Evolutionary conservation across 768 basidiomycete species (phyloP), one percentile per base, ranked within the genome.

Genomic region (Boletales sp.): DNA sequence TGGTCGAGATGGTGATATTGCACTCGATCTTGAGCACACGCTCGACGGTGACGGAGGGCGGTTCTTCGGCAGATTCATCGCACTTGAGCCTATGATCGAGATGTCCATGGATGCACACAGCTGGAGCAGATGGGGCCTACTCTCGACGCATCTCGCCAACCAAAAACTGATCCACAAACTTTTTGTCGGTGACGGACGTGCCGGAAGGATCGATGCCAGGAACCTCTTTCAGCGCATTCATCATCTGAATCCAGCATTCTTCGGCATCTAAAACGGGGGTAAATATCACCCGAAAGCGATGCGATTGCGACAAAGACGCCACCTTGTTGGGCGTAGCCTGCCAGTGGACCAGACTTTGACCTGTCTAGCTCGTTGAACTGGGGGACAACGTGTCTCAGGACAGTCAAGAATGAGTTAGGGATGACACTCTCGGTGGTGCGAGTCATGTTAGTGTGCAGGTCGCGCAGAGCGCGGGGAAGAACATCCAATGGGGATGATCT

Each of bases 1-100:
- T 97, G 14, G 94, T 97, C 24, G 75, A 74, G 41, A 73, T 72
- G n/a, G 77, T 78, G 61, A 99, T 99, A 66, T 95, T 95, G 64
- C 95, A 98, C 56, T 91, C 88, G 21, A 98, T 72, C 67, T 98
- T 95, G 43, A 92, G 78, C 13, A 94, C 84, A 24, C 77, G 80
- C 60, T 98, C 94, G 8, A 64, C 73, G 0, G 78, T 69, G 2
- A 82, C 66, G 8, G 84, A 80, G 6, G 84, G 60, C 0, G 81
- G 72, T 61, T 99, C 97, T 9, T 91, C 86, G 0, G 87, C 75
- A 2, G 87, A 82, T 65, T 97, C 95, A 37, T 85, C 82, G 55
- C 87, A 91, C 53, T 77, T 86, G 50, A 94, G 63, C 57, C 92
- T 97, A 19, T 17, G 24, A 13, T 40, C 24, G 17, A 65, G 72